Evolutionary conservation across 1,284 basidiomycete species (phyloP).

Genomic region (Trichosporon ovoides): DNA sequence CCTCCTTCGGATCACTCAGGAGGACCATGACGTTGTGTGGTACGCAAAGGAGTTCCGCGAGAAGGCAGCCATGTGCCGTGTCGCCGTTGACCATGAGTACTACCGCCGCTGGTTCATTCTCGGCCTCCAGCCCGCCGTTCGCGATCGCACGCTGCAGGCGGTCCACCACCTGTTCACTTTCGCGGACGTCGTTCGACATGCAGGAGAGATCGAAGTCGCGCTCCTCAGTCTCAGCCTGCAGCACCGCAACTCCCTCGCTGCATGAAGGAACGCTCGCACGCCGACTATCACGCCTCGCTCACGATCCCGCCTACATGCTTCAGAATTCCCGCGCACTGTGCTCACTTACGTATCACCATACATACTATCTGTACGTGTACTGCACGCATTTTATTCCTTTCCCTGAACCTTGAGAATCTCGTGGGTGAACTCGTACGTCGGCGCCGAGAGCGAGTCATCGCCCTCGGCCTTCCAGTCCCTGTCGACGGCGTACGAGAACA

Average conservation of each 20-base stretch:
- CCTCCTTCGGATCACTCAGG: not conserved
- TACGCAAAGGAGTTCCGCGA: slow-evolving; percentile 1
- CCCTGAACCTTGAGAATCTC: not conserved
- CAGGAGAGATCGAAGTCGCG: not conserved
- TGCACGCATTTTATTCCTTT: not conserved
- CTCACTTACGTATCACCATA: not conserved
- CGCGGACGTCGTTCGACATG: not conserved
- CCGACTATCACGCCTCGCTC: not conserved
- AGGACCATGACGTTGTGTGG: not conserved
- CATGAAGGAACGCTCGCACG: not conserved
- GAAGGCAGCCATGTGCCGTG: not conserved
- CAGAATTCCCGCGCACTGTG: no score
- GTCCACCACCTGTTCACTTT: not conserved
- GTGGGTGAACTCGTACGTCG: slow-evolving; percentile 2
- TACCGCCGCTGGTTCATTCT: slow-evolving; percentile 1
- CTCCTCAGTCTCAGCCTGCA: not conserved
- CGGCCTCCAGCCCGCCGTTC: not conserved
- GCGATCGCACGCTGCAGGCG: not conserved
- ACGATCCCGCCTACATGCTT: not conserved
- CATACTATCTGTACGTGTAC: not conserved
- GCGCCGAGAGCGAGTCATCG: not conserved
- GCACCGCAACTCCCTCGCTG: not conserved
- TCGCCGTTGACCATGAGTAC: slow-evolving; percentile 1
- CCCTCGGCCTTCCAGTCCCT: slow-evolving; percentile 3
- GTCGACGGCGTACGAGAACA: slow-evolving; percentile 1